phyloP scores from a whole-genome alignment of 2,329 filamentous ascomycete species.

The Intubia oerlemansii region DNA sequence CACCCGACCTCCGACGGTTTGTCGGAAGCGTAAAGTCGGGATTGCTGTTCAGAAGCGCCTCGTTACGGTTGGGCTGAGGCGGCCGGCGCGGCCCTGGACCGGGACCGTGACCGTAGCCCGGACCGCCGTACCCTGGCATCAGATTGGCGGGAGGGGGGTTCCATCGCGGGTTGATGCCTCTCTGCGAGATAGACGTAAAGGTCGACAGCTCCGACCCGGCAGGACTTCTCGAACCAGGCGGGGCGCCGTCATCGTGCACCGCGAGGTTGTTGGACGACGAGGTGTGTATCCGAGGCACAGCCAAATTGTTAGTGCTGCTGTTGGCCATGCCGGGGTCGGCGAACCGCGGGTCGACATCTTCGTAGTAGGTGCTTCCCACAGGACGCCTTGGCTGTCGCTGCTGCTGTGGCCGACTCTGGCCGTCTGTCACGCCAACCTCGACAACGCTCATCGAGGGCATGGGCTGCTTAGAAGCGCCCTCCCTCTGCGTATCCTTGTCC shows the following conservation, averaged over 20 bases:
- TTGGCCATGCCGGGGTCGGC: slow-evolving; percentile 21
- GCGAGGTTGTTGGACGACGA: slow-evolving; percentile 6
- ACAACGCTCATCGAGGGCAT: too few relatives aligned
- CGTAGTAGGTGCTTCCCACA: too few relatives aligned
- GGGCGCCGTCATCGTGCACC: background rate
- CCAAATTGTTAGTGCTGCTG: slow-evolving; percentile 11
- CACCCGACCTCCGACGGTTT: slow-evolving; percentile 9
- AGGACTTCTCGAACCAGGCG: slow-evolving; percentile 42
- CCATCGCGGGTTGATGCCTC: slow-evolving; percentile 79
- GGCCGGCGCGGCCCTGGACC: slow-evolving; percentile 11
- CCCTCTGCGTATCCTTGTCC: too few relatives aligned
- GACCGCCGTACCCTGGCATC: slow-evolving; percentile 16
- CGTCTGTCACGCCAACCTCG: too few relatives aligned
- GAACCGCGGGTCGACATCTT: slow-evolving; percentile 84
- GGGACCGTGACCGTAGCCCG: slow-evolving; percentile 5
- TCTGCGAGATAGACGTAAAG: slow-evolving; percentile 80
- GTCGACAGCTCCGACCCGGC: slow-evolving; percentile 60
- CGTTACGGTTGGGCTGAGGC: slow-evolving; percentile 36
- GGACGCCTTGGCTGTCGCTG: too few relatives aligned
- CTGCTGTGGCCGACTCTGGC: too few relatives aligned
- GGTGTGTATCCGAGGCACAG: too few relatives aligned
- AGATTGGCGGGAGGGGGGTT: slow-evolving; percentile 28
- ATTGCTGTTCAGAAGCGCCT: slow-evolving; percentile 57
- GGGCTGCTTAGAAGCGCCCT: too few relatives aligned
- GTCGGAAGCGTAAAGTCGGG: slow-evolving; percentile 66